These are phyloP conservation scores for Alternaria triticimaculans DNA, from an alignment of 2,329 filamentous ascomycete species.

Conservation along the genomic window DNA sequence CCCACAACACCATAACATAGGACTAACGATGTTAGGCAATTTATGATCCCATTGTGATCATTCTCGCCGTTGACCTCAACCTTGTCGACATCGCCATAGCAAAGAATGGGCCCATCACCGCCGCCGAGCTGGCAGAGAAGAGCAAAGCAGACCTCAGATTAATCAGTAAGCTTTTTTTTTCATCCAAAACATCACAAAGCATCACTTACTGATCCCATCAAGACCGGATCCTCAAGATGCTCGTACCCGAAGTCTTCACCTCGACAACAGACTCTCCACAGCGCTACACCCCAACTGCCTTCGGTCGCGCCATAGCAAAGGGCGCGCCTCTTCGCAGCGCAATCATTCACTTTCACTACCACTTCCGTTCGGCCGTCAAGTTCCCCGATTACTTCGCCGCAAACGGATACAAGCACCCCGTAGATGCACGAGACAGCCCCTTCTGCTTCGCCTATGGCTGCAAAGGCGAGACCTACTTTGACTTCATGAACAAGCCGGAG, in stretches of 20 bases:
- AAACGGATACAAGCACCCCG: conserved; percentile 38
- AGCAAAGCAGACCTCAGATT: conserved; percentile 8
- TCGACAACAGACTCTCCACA: background rate
- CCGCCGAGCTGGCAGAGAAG: conserved; percentile 14
- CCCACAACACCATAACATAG: too few species aligned
- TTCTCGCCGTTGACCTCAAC: conserved; percentile 20
- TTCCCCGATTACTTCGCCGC: conserved; percentile 33
- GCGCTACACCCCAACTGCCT: background rate
- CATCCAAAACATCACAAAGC: rapidly evolving
- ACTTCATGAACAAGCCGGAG: conserved; percentile 24
- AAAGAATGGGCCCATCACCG: conserved; percentile 9
- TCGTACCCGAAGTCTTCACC: background rate
- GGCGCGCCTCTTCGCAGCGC: conserved; percentile 1
- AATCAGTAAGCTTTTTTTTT: background rate
- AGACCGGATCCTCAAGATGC: background rate
- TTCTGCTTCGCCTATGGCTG: conserved; percentile 28
- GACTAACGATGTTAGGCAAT: background rate
- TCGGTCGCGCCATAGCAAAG: background rate
- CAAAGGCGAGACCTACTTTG: conserved; percentile 32
- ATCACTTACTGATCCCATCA: background rate
- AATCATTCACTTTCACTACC: conserved; percentile 14
- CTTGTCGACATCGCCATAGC: conserved; percentile 20
- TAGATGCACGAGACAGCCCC: conserved; percentile 32
- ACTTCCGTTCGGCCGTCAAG: conserved; percentile 17
- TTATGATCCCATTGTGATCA: conserved; percentile 2